Evolutionary conservation across 805 yeast species (phyloP).

Genomic region (Metschnikowia amazonensis): DNA sequence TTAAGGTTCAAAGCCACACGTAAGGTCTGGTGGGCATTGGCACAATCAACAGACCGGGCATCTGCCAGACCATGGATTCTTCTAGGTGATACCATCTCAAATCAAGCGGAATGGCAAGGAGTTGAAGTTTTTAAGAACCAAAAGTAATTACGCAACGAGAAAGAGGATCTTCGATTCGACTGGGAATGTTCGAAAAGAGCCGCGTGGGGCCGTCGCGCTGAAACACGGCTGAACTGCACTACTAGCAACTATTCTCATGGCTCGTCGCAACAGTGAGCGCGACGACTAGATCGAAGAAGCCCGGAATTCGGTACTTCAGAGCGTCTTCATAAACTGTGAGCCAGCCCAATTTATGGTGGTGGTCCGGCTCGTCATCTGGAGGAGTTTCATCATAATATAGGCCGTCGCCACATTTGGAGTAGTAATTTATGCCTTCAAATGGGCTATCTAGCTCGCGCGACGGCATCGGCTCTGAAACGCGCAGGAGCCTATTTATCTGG

Average conservation of each 20-base stretch:
- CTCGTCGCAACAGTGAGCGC: slow-evolving; percentile 55
- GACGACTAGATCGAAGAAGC: slow-evolving; percentile 52
- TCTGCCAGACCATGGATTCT: background rate
- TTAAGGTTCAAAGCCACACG: slow-evolving; percentile 73
- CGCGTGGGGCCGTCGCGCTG: background rate
- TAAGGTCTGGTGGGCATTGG: slow-evolving; percentile 63
- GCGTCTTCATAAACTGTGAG: slow-evolving; percentile 53
- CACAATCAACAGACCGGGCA: slow-evolving; percentile 27
- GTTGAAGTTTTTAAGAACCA: background rate
- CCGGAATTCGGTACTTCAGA: slow-evolving; percentile 26
- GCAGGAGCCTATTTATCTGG: slow-evolving; percentile 26
- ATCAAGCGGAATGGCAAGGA: background rate
- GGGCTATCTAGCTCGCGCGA: slow-evolving; percentile 2
- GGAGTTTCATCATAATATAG: slow-evolving; percentile 40
- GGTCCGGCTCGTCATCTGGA: slow-evolving; percentile 59
- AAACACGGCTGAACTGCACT: background rate
- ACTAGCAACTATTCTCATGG: slow-evolving; percentile 22
- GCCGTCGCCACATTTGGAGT: slow-evolving; percentile 54
- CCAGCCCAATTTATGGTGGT: slow-evolving; percentile 57
- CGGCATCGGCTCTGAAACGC: slow-evolving; percentile 1
- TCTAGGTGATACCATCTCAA: background rate
- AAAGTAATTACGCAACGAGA: too few relatives aligned
- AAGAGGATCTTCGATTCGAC: background rate
- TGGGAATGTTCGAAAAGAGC: background rate
- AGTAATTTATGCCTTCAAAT: slow-evolving; percentile 24